These are phyloP conservation scores for Puccinellia tenuiflora DNA, from an alignment of 176 grass and related monocot genomes.

Conservation along the genomic window DNA sequence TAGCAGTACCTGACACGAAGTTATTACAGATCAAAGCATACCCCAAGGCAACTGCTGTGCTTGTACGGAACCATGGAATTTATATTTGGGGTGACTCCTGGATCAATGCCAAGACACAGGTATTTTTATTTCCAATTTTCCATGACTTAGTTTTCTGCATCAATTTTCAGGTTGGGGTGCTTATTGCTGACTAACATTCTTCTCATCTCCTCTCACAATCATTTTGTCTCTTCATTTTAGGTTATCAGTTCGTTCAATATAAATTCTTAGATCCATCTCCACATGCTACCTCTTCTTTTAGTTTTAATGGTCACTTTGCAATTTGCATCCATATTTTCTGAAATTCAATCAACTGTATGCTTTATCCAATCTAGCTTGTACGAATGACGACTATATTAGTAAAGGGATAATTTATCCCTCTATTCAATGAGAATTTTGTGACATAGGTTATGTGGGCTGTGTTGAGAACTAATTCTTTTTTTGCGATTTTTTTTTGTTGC, in stretches of 20 bases:
- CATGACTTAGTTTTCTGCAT: neutral
- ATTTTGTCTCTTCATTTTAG: slow-evolving; percentile 6
- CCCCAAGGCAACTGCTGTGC: slow-evolving; percentile 88
- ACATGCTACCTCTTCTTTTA: neutral
- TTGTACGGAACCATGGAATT: slow-evolving; percentile 94
- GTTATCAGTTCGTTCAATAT: neutral
- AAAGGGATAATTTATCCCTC: neutral
- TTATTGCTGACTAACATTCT: neutral
- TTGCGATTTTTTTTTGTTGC: no score
- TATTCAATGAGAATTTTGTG: neutral
- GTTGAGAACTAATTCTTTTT: neutral
- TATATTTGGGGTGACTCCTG: slow-evolving; percentile 98
- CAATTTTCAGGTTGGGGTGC: neutral
- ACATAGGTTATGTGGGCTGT: neutral
- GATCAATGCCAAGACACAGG: slow-evolving; percentile 96
- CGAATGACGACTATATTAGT: neutral
- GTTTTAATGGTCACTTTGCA: neutral
- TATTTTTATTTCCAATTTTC: slow-evolving; percentile 15
- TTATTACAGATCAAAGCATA: slow-evolving; percentile 81
- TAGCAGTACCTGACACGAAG: neutral
- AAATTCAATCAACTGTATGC: neutral
- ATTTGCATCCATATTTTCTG: neutral
- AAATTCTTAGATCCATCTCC: neutral
- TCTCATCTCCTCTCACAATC: neutral
- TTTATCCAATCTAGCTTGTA: neutral